Conservation (phyloP, 2,329 filamentous ascomycete genomes). For the Aspergillus brunneoviolaceus region DNA sequence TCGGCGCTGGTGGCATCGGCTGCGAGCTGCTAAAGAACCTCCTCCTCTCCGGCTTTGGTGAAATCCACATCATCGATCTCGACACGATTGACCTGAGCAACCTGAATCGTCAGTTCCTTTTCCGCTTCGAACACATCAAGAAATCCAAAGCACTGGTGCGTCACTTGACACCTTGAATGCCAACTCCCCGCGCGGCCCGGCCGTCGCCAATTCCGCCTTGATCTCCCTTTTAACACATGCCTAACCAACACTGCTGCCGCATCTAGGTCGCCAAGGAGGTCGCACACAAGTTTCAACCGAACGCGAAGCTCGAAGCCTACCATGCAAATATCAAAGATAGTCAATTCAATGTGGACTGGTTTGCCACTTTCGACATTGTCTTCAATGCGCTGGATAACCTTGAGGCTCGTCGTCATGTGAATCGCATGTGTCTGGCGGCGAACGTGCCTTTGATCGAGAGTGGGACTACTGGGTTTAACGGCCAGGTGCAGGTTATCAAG, state of each 20-base stretch:
- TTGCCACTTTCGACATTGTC: constrained; percentile 75
- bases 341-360: constrained; percentile 86
- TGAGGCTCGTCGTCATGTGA: constrained; percentile 90
- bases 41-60: constrained; percentile 84
- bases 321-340: constrained; percentile 93
- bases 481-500: constrained; percentile 95
- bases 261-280: constrained; percentile 84
- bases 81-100: constrained; percentile 99
- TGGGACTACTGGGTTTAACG: constrained; percentile 95
- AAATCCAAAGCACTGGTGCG: constrained; percentile 88
- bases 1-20: constrained; percentile 94
- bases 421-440: constrained; percentile 93
- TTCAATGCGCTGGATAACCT: constrained; percentile 98
- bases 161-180: constrained; percentile 21
- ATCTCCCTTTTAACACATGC: not conserved
- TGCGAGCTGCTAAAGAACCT: constrained; percentile 98
- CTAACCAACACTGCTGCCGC: constrained; percentile 17
- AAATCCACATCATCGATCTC: constrained; percentile 92
- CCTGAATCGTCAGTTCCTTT: constrained; percentile 95
- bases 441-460: constrained; percentile 91
- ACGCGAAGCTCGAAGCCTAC: constrained; percentile 80
- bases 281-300: constrained; percentile 85
- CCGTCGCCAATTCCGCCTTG: not conserved
- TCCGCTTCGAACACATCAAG: constrained; percentile 95
- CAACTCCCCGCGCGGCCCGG: constrained; percentile 2